Conservation (phyloP, 2,329 filamentous ascomycete species). For the Aspergillus ibericus region DNA sequence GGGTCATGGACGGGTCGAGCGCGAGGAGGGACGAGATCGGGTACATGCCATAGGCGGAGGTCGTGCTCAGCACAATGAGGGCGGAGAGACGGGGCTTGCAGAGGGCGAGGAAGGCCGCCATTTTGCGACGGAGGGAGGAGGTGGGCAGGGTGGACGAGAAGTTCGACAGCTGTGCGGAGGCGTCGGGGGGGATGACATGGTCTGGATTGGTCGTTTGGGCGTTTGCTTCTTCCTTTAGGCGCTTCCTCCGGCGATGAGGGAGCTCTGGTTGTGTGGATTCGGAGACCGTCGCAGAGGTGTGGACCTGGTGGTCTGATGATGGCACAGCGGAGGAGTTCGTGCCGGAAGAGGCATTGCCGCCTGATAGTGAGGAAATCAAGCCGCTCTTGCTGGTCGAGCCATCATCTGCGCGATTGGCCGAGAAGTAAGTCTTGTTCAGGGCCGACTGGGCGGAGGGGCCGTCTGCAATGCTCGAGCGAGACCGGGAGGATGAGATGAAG, state of each 20-base stretch:
- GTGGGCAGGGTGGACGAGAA: conserved; percentile 58
- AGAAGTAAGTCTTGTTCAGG: conserved; percentile 43
- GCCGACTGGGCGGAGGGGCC: conserved; percentile 26
- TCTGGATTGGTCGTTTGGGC: conserved; percentile 26
- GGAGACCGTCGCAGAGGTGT: conserved; percentile 21
- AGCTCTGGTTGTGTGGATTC: conserved; percentile 32
- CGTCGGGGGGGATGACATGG: conserved; percentile 55
- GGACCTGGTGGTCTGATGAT: conserved; percentile 16
- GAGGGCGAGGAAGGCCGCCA: conserved; percentile 83
- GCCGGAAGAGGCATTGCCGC: conserved; percentile 21
- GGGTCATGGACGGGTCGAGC: conserved; percentile 69
- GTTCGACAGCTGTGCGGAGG: conserved; percentile 60
- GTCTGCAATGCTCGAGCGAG: conserved; percentile 31
- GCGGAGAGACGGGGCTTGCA: conserved; percentile 94
- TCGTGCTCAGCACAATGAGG: conserved; percentile 86
- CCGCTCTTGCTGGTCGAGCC: conserved; percentile 20
- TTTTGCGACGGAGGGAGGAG: conserved; percentile 61
- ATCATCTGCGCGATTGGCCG: conserved; percentile 32
- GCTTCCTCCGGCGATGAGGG: conserved; percentile 46
- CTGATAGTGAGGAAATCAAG: conserved; percentile 29
- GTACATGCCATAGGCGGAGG: conserved; percentile 88
- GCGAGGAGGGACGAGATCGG: conserved; percentile 84
- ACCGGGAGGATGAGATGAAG: conserved; percentile 33
- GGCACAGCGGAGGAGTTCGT: conserved; percentile 11
- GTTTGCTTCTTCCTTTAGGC: conserved; percentile 37